Base-by-base conservation (phyloP, 768 basidiomycete genomes). In the Pleurotus djamor region DNA sequence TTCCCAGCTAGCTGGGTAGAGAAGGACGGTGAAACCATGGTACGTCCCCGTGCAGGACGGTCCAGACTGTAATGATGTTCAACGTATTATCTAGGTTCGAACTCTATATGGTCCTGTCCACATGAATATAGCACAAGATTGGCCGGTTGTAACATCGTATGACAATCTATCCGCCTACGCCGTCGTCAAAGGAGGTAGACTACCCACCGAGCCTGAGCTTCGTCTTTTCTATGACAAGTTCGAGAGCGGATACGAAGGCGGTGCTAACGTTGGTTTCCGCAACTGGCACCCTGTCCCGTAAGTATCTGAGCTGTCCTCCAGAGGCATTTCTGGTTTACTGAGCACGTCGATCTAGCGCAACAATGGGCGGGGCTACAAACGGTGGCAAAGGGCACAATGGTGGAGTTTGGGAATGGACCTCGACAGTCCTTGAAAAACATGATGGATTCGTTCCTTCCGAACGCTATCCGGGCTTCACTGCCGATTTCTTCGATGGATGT, bases 391-490 rank as follows among this genome's bases (percentile, higher is more conserved):
- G 92, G 9, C 84, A 86, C 62, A 98, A 99, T 64, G 97, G 97
- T 5, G 97, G 97, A 4, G 89, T 97, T 13, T 99, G 96, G 95
- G 95, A 98, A 76, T 98, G 96, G 96, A 97, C 96, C 0, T 89
- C 89, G 16, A 95, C 94, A 13, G 64, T 80, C 33, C 82, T 96
- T 48, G 87, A 86, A 17, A 77, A 76, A 32, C 78, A 84, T 61
- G 86, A 92, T 2, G 95, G 93, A 0, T 99, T 89, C 68, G 78
- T 78, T 48, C 78, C 86, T 7, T 94, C 92, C 1, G 72, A 72
- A 37, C 67, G 96, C 51, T 99, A 98, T 70, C 97, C 97, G 28
- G 97, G 94, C 78, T 95, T 76, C 62, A 92, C 92, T 14, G 79
- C 78, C 61, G 96, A 98, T 74, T 98, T 98, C 76, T 94, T 94